Conservation (phyloP, 768 basidiomycete species). For the Termitomyces eurrhizus region DNA sequence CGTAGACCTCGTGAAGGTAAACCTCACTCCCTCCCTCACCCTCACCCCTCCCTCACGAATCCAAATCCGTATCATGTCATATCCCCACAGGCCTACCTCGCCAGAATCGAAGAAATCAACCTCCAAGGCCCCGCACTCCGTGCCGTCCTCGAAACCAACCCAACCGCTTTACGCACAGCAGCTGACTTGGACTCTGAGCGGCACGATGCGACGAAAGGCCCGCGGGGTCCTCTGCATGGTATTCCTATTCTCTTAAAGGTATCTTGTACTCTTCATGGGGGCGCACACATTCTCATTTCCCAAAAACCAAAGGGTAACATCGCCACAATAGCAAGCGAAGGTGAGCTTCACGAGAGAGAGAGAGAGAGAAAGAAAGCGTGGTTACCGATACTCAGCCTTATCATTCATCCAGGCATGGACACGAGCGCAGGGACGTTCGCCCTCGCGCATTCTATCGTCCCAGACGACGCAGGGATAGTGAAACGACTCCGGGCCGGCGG, state of each 20-base stretch:
- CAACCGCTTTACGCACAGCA: slow-evolving; percentile 48
- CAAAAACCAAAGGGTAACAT: slow-evolving; percentile 38
- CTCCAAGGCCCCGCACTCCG: slow-evolving; percentile 50
- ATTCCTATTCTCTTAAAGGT: slow-evolving; percentile 52
- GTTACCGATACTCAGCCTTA: no score
- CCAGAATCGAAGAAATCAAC: slow-evolving; percentile 66
- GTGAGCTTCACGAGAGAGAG: slow-evolving; percentile 18
- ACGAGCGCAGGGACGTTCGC: slow-evolving; percentile 43
- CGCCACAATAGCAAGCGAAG: slow-evolving; percentile 41
- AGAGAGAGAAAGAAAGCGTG: no score
- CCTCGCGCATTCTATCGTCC: slow-evolving; percentile 37
- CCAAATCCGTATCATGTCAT: no score
- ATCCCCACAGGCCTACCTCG: slow-evolving; percentile 51
- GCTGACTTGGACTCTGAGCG: slow-evolving; percentile 45
- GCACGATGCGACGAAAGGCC: slow-evolving; percentile 26
- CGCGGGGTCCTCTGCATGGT: slow-evolving; percentile 48
- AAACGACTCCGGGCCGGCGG: slow-evolving; percentile 38
- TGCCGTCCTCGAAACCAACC: slow-evolving; percentile 58
- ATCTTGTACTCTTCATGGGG: no score
- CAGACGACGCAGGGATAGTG: slow-evolving; percentile 42
- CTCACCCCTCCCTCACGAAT: no score
- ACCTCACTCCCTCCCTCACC: not conserved
- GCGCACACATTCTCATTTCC: not conserved
- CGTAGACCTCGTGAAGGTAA: slow-evolving; percentile 60
- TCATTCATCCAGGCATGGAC: slow-evolving; percentile 31